phyloP scores from a whole-genome alignment of 441 rosid species.

The Pelargonium fulgidum region DNA sequence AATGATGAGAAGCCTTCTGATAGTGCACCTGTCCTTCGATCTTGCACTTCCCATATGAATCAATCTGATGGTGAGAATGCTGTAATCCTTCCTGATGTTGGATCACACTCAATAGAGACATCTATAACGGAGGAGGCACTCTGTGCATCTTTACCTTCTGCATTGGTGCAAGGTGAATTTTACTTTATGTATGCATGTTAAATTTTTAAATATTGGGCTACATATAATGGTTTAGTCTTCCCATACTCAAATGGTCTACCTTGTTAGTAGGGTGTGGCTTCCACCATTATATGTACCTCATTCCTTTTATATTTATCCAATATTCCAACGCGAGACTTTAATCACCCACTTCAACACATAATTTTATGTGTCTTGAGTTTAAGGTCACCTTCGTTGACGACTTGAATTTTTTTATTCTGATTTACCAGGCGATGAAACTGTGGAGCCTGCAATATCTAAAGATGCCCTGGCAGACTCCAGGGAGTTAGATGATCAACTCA shows the following conservation, averaged over 20 bases:
- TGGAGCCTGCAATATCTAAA: slow-evolving; percentile 33
- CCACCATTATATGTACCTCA: too few relatives aligned
- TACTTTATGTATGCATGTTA: slow-evolving; percentile 21
- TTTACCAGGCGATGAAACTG: slow-evolving; percentile 31
- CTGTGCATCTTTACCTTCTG: slow-evolving; percentile 27
- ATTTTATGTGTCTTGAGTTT: slow-evolving; percentile 12
- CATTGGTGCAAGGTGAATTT: slow-evolving; percentile 62
- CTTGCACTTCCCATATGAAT: slow-evolving; percentile 33
- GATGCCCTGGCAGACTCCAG: slow-evolving; percentile 30
- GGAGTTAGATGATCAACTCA: slow-evolving; percentile 34
- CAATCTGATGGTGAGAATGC: slow-evolving; percentile 22
- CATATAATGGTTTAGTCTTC: too few relatives aligned
- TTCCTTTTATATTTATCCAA: too few relatives aligned
- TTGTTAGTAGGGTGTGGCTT: too few relatives aligned
- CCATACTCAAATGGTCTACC: too few relatives aligned
- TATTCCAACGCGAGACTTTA: too few relatives aligned
- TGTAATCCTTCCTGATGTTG: slow-evolving; percentile 18
- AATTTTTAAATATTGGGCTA: too few relatives aligned
- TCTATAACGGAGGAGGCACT: slow-evolving; percentile 23
- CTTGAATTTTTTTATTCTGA: slow-evolving; percentile 23
- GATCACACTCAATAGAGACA: slow-evolving; percentile 20
- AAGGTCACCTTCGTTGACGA: slow-evolving; percentile 11
- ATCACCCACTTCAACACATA: background rate
- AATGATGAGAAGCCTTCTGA: slow-evolving; percentile 24
- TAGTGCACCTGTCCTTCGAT: slow-evolving; percentile 21